These are phyloP conservation scores for Leptosphaerulina australis DNA, from an alignment of 2,329 filamentous ascomycete species.

Conservation along the genomic window DNA sequence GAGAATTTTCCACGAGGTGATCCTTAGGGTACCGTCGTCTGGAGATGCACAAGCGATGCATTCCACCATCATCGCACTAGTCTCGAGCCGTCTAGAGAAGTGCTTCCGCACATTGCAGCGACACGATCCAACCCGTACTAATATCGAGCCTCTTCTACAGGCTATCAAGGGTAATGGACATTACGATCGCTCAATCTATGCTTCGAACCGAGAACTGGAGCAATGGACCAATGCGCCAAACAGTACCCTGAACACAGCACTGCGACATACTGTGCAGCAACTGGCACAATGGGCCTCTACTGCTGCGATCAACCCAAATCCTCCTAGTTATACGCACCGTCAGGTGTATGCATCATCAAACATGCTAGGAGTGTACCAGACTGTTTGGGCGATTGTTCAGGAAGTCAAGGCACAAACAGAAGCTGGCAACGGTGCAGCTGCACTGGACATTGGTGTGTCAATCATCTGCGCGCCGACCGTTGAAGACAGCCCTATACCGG, in stretches of 20 bases:
- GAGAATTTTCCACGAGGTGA: constrained; percentile 72
- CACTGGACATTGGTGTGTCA: constrained; percentile 71
- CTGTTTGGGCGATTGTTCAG: constrained; percentile 68
- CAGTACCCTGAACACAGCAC: constrained; percentile 62
- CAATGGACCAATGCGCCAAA: constrained; percentile 65
- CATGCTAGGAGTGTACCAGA: constrained; percentile 65
- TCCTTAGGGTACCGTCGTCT: constrained; percentile 73
- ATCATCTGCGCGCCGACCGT: constrained; percentile 69
- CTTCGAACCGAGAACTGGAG: constrained; percentile 71
- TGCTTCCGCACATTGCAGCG: constrained; percentile 70
- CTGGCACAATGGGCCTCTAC: constrained; percentile 70
- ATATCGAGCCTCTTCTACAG: constrained; percentile 72
- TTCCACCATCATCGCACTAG: constrained; percentile 71
- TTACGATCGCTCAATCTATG: constrained; percentile 65
- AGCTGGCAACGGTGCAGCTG: constrained; percentile 63
- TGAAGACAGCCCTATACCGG: constrained; percentile 44
- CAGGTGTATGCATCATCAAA: constrained; percentile 67
- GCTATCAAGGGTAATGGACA: constrained; percentile 65
- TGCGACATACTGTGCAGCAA: constrained; percentile 66
- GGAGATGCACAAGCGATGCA: constrained; percentile 75
- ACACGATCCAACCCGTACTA: constrained; percentile 69
- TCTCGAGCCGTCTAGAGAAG: constrained; percentile 71
- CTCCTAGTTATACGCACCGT: constrained; percentile 73
- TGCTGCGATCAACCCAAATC: constrained; percentile 57
- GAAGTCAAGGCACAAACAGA: constrained; percentile 69